Evolutionary conservation across 1,284 basidiomycete species (phyloP), one percentile per base, ranked within the genome.

Genomic region (Bjerkandera adusta): DNA sequence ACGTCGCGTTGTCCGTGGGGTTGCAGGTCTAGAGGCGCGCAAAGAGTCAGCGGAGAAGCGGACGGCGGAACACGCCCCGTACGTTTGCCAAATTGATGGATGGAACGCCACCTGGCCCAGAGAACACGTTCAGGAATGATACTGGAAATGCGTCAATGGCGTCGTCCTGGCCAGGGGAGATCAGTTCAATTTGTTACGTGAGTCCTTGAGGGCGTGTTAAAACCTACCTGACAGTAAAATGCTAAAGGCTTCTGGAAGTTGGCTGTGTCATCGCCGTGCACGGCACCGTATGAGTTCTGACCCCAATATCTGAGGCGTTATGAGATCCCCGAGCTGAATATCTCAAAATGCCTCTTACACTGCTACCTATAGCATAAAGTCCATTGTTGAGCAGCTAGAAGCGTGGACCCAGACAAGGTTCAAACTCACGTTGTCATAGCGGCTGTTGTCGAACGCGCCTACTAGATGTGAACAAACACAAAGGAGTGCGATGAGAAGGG

Each of bases 261-360:
- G 24, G 74, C 71, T 3, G 67, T 61, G 51, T 79, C 73, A n/a
- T 58, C 59, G 21, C 61, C 39, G 53, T 80, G 68, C 5, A 67
- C 69, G 1, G 81, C 81, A 29, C 81, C 81, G 52, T 81, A 81
- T 3, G 80, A 81, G 58, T 84, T 83, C 63, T 85, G 81, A 38
- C 81, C 82, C 79, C 79, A 84, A 58, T 83, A 83, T 18, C 76
- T 79, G 52, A 24, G 16, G 22, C 52, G 45, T 21, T 41, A 33
- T 51, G 30, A 43, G n/a, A 47, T 37, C 26, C 41, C 53, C 35
- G 49, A 41, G 26, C 37, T 33, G 21, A 35, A 21, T 15, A 32
- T n/a, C 12, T n/a, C 29, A 45, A 29, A 35, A 45, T 32, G 27
- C 47, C 40, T 45, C 74, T 53, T 65, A 80, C 75, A 81, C 72